Conservation (phyloP, 305 asterid species). For the Fraxinus greggii region DNA sequence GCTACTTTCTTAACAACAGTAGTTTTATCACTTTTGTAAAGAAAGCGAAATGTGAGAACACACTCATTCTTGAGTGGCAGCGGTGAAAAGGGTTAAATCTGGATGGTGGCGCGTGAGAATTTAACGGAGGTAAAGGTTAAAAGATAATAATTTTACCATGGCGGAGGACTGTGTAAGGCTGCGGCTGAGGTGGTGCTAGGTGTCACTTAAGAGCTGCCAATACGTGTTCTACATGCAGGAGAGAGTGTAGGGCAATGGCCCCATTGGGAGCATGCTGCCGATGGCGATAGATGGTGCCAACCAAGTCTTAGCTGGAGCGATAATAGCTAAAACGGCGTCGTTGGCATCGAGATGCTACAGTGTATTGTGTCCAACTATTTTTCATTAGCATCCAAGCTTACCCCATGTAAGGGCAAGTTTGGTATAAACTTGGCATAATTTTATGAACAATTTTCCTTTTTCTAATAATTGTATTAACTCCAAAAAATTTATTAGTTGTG, state of each 20-base stretch:
- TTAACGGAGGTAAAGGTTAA: neutral
- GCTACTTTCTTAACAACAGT: neutral
- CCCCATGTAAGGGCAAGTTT: neutral
- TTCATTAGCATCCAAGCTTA: neutral
- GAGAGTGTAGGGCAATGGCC: neutral
- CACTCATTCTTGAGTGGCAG: neutral
- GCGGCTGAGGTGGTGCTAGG: neutral
- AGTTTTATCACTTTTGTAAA: neutral
- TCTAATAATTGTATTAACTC: too few relatives aligned
- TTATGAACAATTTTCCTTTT: too few relatives aligned
- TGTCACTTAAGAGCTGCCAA: neutral
- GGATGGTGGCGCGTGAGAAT: neutral
- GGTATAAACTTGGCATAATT: neutral
- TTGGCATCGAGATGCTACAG: neutral
- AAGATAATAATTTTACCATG: neutral
- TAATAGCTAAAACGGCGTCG: constrained; percentile 3
- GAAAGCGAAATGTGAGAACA: neutral
- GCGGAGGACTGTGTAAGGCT: neutral
- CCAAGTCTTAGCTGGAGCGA: constrained; percentile 37
- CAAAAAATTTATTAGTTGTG: too few relatives aligned
- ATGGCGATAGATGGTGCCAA: constrained; percentile 33
- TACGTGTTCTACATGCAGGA: constrained; percentile 19
- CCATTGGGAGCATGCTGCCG: constrained; percentile 26
- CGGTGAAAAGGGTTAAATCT: neutral
- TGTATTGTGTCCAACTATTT: neutral